A percentile compares a stretch with the other conserved stretches of the same genome.
phyloP scores from a whole-genome alignment of 352 stramenopile species.

The Phytophthora parvispora region DNA sequence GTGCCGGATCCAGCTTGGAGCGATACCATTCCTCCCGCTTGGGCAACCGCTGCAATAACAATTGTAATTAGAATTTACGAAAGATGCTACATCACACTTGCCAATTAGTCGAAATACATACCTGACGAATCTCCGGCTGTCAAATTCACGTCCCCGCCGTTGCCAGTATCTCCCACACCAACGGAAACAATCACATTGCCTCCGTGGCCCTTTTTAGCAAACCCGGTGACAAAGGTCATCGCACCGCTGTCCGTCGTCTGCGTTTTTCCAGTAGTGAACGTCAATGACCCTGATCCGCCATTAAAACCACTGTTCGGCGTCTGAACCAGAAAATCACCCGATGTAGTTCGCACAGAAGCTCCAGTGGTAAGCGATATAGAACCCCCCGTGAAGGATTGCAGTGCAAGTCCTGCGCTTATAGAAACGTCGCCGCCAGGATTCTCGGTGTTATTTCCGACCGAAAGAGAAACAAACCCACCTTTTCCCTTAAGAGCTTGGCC shows the following conservation, averaged over 20 bases:
- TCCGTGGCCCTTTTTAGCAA: constrained; percentile 32
- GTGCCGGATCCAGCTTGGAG: constrained; percentile 66
- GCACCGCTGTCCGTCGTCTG: constrained; percentile 30
- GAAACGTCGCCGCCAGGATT: constrained; percentile 66
- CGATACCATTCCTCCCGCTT: constrained; percentile 55
- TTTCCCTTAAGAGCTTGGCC: constrained; percentile 63
- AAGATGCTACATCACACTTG: neutral
- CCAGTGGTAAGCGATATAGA: constrained; percentile 68
- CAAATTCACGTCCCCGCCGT: constrained; percentile 52
- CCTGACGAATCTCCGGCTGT: constrained; percentile 76
- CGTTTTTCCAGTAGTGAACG: constrained; percentile 31
- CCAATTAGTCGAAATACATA: constrained; percentile 21
- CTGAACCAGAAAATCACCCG: constrained; percentile 64
- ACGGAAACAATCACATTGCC: constrained; percentile 32
- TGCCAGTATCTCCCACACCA: constrained; percentile 34
- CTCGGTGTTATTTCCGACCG: constrained; percentile 63
- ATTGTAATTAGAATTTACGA: constrained; percentile 5
- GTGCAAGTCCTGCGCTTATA: constrained; percentile 75
- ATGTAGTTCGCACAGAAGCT: constrained; percentile 62
- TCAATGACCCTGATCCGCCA: constrained; percentile 60
- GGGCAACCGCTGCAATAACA: constrained; percentile 41
- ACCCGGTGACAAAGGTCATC: constrained; percentile 34
- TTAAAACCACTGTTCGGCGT: constrained; percentile 60
- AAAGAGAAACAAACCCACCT: constrained; percentile 67
- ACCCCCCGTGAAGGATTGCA: constrained; percentile 65